These are phyloP conservation scores for Polygonum maritimum DNA, from an alignment of 148 eudicot genomes.

Conservation along the genomic window DNA sequence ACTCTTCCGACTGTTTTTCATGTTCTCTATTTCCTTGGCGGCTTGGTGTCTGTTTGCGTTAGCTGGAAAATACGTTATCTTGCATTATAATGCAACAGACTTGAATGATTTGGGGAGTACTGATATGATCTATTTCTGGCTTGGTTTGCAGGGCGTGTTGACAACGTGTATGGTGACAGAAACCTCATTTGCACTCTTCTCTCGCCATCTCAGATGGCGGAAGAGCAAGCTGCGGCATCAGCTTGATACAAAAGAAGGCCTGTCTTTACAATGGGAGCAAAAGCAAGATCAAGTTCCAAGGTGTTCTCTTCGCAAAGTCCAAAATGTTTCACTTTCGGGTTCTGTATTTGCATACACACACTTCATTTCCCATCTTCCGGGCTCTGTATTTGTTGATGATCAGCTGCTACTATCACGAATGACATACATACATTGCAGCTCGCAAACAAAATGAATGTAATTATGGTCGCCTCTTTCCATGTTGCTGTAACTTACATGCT, in stretches of 20 bases:
- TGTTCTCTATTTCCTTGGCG: not conserved
- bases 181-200: constrained; percentile 94
- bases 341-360: not conserved
- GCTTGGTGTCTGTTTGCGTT: not conserved
- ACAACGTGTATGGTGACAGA: constrained; percentile 96
- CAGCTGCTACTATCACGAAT: not conserved
- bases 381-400: not conserved
- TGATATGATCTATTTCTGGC: not conserved
- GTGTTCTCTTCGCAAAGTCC: constrained; percentile 5
- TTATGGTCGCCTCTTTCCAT: not conserved
- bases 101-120: not conserved
- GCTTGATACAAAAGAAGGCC: constrained; percentile 33
- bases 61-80: too few species aligned
- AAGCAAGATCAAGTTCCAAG: not conserved
- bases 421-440: not conserved
- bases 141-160: constrained; percentile 60
- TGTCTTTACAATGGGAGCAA: not conserved
- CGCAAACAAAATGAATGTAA: not conserved
- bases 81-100: too few species aligned
- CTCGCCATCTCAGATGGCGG: constrained; percentile 47
- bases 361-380: not conserved
- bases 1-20: not conserved
- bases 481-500: not conserved
- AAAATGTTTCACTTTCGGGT: not conserved
- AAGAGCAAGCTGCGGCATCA: constrained; percentile 77